Evolutionary conservation across 1,284 basidiomycete genomes (phyloP).

Genomic region (Cryptococcus hybrid): DNA sequence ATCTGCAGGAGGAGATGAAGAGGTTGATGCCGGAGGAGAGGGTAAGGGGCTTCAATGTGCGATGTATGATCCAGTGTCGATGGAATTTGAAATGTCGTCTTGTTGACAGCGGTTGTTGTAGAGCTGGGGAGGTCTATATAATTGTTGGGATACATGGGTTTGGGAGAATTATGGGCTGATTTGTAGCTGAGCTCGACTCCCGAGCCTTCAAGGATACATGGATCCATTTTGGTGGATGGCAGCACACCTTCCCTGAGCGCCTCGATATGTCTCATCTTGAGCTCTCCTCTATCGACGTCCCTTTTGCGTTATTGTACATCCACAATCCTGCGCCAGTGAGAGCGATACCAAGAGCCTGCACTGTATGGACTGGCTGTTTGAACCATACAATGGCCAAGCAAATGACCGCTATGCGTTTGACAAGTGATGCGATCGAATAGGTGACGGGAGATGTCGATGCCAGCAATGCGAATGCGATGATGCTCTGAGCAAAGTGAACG

Average conservation of each 20-base stretch:
- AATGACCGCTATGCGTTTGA: constrained; percentile 98
- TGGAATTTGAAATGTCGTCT: constrained; percentile 9
- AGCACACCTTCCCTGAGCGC: constrained; percentile 62
- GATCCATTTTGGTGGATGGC: constrained; percentile 38
- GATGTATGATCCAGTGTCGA: constrained; percentile 3
- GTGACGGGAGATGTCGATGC: constrained; percentile 96
- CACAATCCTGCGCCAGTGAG: constrained; percentile 89
- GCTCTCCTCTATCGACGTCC: constrained; percentile 91
- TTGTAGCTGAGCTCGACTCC: constrained; percentile 6
- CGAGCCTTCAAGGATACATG: constrained; percentile 34
- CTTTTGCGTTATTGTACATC: constrained; percentile 92
- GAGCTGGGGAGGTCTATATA: constrained; percentile 18
- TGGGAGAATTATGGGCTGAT: constrained; percentile 31
- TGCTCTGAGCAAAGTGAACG: constrained; percentile 95
- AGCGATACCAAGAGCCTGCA: constrained; percentile 83
- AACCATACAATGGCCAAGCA: constrained; percentile 98
- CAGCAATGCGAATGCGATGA: constrained; percentile 95
- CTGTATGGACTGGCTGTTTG: constrained; percentile 74
- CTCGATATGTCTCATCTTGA: constrained; percentile 78
- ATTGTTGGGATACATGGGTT: constrained; percentile 26
- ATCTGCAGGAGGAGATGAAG: constrained; percentile 32
- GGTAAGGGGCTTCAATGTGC: constrained; percentile 23
- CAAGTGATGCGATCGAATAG: constrained; percentile 95
- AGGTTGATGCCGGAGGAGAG: constrained; percentile 39
- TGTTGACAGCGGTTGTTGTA: constrained; percentile 32